Evolutionary conservation across 1,139 yeast species (phyloP).

Genomic region (Taphrina populina): DNA sequence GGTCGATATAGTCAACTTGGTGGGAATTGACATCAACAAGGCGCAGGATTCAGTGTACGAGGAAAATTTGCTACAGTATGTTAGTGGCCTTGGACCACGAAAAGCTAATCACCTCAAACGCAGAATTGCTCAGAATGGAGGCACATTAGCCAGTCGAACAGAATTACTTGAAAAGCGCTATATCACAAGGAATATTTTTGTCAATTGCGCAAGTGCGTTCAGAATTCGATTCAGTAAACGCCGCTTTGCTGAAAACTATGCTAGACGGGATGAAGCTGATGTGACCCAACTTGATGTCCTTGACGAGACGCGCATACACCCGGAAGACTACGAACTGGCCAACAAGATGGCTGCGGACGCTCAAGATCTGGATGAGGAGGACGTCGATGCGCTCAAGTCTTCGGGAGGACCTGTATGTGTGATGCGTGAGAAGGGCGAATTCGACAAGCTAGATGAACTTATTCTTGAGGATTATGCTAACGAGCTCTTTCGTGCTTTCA

Average conservation of each 20-base stretch:
- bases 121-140: slow-evolving; percentile 74
- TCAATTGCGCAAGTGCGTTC: slow-evolving; percentile 89
- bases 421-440: slow-evolving; percentile 64
- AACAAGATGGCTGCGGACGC: slow-evolving; percentile 98
- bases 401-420: slow-evolving; percentile 74
- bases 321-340: slow-evolving; percentile 94
- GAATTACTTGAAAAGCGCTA: slow-evolving; percentile 79
- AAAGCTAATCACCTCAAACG: slow-evolving; percentile 85
- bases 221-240: slow-evolving; percentile 60
- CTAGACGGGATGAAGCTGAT: slow-evolving; percentile 54
- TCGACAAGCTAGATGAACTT: slow-evolving; percentile 81
- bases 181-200: slow-evolving; percentile 74
- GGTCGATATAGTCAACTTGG: slow-evolving; percentile 86
- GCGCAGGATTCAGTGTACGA: slow-evolving; percentile 74
- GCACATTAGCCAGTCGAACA: slow-evolving; percentile 64
- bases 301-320: slow-evolving; percentile 95
- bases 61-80: slow-evolving; percentile 69
- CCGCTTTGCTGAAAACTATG: slow-evolving; percentile 46
- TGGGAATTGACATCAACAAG: slow-evolving; percentile 89
- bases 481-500: slow-evolving; percentile 74
- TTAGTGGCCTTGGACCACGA: slow-evolving; percentile 93
- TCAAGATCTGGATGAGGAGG: slow-evolving; percentile 91
- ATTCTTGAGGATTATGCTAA: slow-evolving; percentile 92
- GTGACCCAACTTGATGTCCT: slow-evolving; percentile 59
- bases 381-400: slow-evolving; percentile 71